Evolutionary conservation across 306 rosid genomes (phyloP).

Genomic region (Prunus salicina): DNA sequence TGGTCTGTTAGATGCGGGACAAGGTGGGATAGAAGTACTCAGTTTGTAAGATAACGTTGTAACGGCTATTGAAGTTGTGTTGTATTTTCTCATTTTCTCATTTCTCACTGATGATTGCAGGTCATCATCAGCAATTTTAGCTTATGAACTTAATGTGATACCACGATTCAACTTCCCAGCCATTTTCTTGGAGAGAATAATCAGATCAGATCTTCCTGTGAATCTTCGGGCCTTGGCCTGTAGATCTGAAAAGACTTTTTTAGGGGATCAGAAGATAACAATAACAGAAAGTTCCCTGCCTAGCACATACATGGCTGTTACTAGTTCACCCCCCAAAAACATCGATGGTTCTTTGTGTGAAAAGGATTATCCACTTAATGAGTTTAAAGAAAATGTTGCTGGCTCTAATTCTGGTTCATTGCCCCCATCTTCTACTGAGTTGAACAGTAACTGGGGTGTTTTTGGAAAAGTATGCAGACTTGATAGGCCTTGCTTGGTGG

Average conservation of each 20-base stretch:
- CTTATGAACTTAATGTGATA: constrained; percentile 85
- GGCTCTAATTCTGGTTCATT: constrained; percentile 44
- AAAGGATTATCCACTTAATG: constrained; percentile 37
- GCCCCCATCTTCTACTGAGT: constrained; percentile 41
- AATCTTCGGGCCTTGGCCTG: constrained; percentile 85
- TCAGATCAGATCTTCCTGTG: constrained; percentile 91
- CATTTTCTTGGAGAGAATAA: constrained; percentile 85
- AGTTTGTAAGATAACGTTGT: constrained; percentile 14
- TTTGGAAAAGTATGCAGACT: constrained; percentile 80
- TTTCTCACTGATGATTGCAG: constrained; percentile 34
- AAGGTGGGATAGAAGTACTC: constrained; percentile 44
- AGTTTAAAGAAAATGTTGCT: constrained; percentile 44
- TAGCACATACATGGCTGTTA: constrained; percentile 26
- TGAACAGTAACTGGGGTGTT: constrained; percentile 61
- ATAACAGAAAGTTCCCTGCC: constrained; percentile 25
- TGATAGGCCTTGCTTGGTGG: constrained; percentile 80
- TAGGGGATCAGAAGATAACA: constrained; percentile 38
- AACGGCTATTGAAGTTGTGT: neutral
- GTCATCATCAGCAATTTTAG: constrained; percentile 65
- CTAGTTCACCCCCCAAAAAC: constrained; percentile 33
- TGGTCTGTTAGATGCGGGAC: constrained; percentile 82
- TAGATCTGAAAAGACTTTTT: constrained; percentile 63
- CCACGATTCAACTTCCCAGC: constrained; percentile 96
- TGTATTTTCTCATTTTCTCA: constrained; percentile 2
- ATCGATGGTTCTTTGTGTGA: constrained; percentile 39